Evolutionary conservation across 2,329 filamentous ascomycete species (phyloP), one percentile per base, ranked within the genome.

Genomic region (Rutstroemia sp.): DNA sequence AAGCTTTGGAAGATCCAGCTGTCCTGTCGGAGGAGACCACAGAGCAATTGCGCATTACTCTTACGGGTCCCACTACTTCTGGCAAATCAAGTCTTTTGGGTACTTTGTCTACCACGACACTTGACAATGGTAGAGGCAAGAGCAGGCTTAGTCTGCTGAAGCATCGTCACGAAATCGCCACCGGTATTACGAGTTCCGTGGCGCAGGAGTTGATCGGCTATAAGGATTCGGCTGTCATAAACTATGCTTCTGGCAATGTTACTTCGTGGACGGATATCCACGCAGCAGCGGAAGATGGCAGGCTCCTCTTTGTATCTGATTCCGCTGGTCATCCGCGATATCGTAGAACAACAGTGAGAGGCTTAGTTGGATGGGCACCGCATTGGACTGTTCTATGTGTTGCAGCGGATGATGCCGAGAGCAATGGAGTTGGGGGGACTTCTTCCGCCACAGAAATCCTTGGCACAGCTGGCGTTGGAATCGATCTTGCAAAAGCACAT

Each of bases 261-360:
- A 88, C 90, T 57, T 92, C 91, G 0, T 99, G 94, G 94, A 85
- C 89, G 53, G 92, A 96, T 68, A 94, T 97, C 52, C 94, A 99
- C 69, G 86, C 88, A 39, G 81, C 84, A 49, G 83, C 89, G 0
- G 82, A 86, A 58, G 73, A 78, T 57, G 89, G 86, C 2, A 84
- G 92, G 19, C 73, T 99, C 3, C 89, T 94, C 5, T 92, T 96
- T 63, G 76, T 97, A 6, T 89, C 91, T 0, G 94, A 99, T 71
- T 95, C 92, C 47, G 92, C 92, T 16, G 94, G 94, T 0, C 89
- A 95, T 61, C 87, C 92, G 39, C 84, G 91, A 46, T 99, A 94
- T 71, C 82, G 91, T 48, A 85, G 94, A 56, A 97, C 92, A 5
- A 92, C 90, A 2, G 77, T 97, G 53, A 83, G 92, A 58, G 91